Conservation (phyloP, 768 basidiomycete genomes). For the Rhodosporidiobolus sp. region DNA sequence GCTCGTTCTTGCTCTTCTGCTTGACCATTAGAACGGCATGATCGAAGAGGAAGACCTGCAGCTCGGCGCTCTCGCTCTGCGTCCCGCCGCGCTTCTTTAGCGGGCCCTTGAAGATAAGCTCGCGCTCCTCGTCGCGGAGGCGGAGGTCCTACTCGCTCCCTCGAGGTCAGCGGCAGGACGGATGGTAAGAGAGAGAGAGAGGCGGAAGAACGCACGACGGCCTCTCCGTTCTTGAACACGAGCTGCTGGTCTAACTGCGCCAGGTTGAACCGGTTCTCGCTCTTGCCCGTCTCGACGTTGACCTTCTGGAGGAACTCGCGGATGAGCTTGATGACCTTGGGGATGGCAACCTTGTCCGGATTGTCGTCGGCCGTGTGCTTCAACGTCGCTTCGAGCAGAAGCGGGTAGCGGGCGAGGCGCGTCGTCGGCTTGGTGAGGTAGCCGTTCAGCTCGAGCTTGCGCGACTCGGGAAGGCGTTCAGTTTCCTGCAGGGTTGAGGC, state of each 20-base stretch:
- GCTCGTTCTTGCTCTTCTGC: conserved; percentile 86
- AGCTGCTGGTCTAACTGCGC: conserved; percentile 89
- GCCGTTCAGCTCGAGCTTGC: conserved; percentile 94
- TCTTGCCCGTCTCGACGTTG: conserved; percentile 88
- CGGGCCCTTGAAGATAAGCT: conserved; percentile 84
- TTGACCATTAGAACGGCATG: conserved; percentile 92
- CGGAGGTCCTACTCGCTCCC: conserved; percentile 66
- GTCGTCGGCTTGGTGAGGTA: conserved; percentile 98
- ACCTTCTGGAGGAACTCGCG: conserved; percentile 81
- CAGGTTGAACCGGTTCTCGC: conserved; percentile 94
- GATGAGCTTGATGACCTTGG: conserved; percentile 71
- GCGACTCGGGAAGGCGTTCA: conserved; percentile 87
- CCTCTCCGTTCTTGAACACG: conserved; percentile 80
- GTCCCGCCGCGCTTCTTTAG: conserved; percentile 76
- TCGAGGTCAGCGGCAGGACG: neutral
- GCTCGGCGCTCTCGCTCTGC: conserved; percentile 75
- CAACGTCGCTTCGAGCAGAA: conserved; percentile 82
- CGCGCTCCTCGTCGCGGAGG: conserved; percentile 78
- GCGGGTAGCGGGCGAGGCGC: conserved; percentile 90
- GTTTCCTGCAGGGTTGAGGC: conserved; percentile 59
- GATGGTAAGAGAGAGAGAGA: neutral
- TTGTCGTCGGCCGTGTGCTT: conserved; percentile 90
- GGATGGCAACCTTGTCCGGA: conserved; percentile 73
- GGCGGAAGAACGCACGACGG: conserved; percentile 62
- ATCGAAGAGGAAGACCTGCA: conserved; percentile 92